A percentile compares a stretch with the other conserved stretches of the same genome.
phyloP scores from a whole-genome alignment of 371 early-diverging fungal genomes.

The Sporodiniella umbellata region DNA sequence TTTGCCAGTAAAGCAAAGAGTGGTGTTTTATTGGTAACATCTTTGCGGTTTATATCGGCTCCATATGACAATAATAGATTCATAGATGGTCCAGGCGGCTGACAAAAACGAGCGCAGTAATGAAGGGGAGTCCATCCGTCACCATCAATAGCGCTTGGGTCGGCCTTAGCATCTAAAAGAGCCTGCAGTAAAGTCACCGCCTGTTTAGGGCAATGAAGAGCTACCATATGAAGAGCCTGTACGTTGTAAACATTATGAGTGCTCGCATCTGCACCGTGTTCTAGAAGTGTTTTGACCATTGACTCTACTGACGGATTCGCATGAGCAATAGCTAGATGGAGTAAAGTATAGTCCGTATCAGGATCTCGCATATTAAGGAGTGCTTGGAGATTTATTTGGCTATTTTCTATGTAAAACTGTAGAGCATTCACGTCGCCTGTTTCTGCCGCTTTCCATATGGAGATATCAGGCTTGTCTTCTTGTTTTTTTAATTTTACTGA shows the following conservation, averaged over 20 bases:
- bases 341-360: conserved; percentile 42
- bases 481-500: background rate
- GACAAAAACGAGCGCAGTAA: conserved; percentile 54
- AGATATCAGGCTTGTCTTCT: conserved; percentile 1
- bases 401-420: conserved; percentile 16
- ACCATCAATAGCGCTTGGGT: conserved; percentile 57
- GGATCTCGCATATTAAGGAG: conserved; percentile 50
- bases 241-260: conserved; percentile 39
- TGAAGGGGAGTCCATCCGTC: conserved; percentile 76
- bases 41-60: conserved; percentile 42
- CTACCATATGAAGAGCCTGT: conserved; percentile 36
- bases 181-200: conserved; percentile 37
- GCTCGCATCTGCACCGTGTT: conserved; percentile 48
- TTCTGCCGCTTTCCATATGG: conserved; percentile 34
- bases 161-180: conserved; percentile 28
- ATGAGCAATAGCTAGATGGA: conserved; percentile 40
- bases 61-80: conserved; percentile 26
- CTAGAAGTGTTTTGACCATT: conserved; percentile 33
- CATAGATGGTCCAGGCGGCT: conserved; percentile 20
- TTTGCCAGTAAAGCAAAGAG: conserved; percentile 33
- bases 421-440: conserved; percentile 23
- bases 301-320: conserved; percentile 22
- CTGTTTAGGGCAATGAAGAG: conserved; percentile 24
- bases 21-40: conserved; percentile 21
- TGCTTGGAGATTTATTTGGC: conserved; percentile 1